These are phyloP conservation scores for Trichoderma gamsii DNA, from an alignment of 495 filamentous ascomycete species.

Conservation along the genomic window DNA sequence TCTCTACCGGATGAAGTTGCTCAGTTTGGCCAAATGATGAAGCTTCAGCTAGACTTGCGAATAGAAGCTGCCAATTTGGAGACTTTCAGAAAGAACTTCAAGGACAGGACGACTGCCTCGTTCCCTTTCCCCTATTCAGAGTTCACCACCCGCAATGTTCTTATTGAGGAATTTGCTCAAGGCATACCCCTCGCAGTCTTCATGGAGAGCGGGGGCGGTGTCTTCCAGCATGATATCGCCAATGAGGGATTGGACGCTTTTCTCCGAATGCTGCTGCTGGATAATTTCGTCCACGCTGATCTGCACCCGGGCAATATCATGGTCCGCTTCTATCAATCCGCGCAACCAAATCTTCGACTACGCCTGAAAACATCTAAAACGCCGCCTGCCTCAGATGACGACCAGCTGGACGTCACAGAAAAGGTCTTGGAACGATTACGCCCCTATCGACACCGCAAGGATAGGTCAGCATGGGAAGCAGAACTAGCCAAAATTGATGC, in stretches of 20 bases:
- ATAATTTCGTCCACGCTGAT: constrained; percentile 99
- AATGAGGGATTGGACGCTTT: constrained; percentile 97
- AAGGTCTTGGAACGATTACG: constrained; percentile 71
- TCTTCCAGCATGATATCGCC: constrained; percentile 90
- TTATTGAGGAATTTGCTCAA: constrained; percentile 93
- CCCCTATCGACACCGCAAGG: constrained; percentile 57
- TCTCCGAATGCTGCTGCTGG: constrained; percentile 91
- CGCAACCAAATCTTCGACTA: constrained; percentile 56
- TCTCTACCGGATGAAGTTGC: constrained; percentile 90
- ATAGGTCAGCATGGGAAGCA: constrained; percentile 56
- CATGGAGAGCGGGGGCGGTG: constrained; percentile 81
- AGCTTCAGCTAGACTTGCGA: constrained; percentile 85
- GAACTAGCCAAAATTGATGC: constrained; percentile 73
- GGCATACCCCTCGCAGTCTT: constrained; percentile 90
- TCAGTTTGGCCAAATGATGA: constrained; percentile 99
- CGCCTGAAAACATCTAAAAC: constrained; percentile 33
- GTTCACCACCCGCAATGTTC: constrained; percentile 83
- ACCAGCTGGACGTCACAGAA: constrained; percentile 76
- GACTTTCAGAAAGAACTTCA: constrained; percentile 87
- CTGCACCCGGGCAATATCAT: constrained; percentile 98
- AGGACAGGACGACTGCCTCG: constrained; percentile 80
- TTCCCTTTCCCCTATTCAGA: constrained; percentile 92
- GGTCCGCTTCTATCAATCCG: constrained; percentile 94
- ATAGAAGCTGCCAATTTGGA: constrained; percentile 90
- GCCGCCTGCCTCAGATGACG: constrained; percentile 21